Evolutionary conservation across 2,329 filamentous ascomycete genomes (phyloP), one percentile per base, ranked within the genome.

Genomic region (Cladosporium sp.): DNA sequence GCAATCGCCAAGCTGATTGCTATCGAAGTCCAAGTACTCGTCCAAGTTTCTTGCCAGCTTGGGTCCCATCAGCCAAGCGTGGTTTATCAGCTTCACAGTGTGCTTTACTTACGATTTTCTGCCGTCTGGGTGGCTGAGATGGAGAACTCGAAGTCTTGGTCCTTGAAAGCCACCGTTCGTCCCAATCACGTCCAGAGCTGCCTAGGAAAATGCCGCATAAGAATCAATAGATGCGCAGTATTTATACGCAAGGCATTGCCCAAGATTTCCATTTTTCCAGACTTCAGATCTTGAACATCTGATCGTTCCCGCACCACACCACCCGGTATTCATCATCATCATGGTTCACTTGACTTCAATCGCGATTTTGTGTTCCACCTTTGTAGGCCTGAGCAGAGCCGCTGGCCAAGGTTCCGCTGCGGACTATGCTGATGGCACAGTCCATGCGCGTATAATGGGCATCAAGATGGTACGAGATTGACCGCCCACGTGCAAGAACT

Each of bases 381-480:
- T 62, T 25, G 37, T 56, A 9, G 42, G 44, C 24, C 13, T 55
- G 40, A 50, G 57, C 54, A 60, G 35, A 42, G 60, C 58, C 12
- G 60, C 60, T 34, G 53, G 49, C 3, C 58, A 58, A 37, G 61
- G 58, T 45, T 47, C 52, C 17, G 45, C 57, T 28, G 58, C 60
- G 40, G 59, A 65, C 20, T 65, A 65, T 56, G 60, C 47, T 12
- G 63, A 62, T 50, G 60, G 62, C 15, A 57, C 53, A 35, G 63
- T 62, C 13, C 63, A 65, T 47, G 60, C 58, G 20, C 47, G 57
- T n/a, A 59, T 61, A 28, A 65, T 65, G 63, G 60, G 59, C 37
- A 59, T 64, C 36, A 65, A 65, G 52, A 64, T 64, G 70, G 62
- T 64, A 59, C 2, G 51, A 51, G 12, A 4, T 3, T 22, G 20